A percentile compares a stretch with the other conserved stretches of the same genome.
Evolutionary conservation across 148 eudicot genomes (phyloP).

Genomic region (Cornus suecica): DNA sequence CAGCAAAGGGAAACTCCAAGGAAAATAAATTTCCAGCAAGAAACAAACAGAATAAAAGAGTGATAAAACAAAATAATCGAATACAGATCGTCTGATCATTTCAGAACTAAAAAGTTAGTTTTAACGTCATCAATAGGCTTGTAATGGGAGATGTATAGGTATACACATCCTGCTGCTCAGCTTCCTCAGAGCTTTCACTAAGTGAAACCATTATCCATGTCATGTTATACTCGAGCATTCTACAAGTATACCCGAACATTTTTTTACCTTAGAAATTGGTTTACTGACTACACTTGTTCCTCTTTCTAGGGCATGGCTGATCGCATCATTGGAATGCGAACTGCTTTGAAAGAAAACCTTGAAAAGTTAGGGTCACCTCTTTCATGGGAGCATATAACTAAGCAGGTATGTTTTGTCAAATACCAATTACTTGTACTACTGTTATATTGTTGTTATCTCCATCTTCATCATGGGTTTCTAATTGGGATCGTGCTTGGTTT

Average conservation of each 20-base stretch:
- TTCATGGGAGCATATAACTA: slow-evolving; percentile 97
- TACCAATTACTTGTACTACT: not conserved
- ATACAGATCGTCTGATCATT: not conserved
- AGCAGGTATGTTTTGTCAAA: slow-evolving; percentile 51
- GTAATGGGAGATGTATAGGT: not conserved
- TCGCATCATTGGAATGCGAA: slow-evolving; percentile 92
- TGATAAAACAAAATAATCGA: too few relatives aligned
- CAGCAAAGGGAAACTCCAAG: too few relatives aligned
- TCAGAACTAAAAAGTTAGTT: not conserved
- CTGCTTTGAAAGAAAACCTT: slow-evolving; percentile 68
- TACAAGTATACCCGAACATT: not conserved
- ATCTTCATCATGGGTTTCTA: not conserved
- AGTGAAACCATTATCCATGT: not conserved
- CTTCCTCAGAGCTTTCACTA: not conserved
- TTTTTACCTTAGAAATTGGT: not conserved
- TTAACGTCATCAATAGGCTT: not conserved
- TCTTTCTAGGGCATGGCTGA: slow-evolving; percentile 82
- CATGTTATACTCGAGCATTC: not conserved
- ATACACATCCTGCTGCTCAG: not conserved
- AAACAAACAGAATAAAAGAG: too few relatives aligned
- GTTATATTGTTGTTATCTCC: not conserved
- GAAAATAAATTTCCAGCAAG: too few relatives aligned
- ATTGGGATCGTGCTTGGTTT: not conserved
- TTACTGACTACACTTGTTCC: not conserved
- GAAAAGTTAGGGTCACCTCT: slow-evolving; percentile 83